Evolutionary conservation across 2,329 filamentous ascomycete genomes (phyloP).

Genomic region (Fusarium haematococcum): DNA sequence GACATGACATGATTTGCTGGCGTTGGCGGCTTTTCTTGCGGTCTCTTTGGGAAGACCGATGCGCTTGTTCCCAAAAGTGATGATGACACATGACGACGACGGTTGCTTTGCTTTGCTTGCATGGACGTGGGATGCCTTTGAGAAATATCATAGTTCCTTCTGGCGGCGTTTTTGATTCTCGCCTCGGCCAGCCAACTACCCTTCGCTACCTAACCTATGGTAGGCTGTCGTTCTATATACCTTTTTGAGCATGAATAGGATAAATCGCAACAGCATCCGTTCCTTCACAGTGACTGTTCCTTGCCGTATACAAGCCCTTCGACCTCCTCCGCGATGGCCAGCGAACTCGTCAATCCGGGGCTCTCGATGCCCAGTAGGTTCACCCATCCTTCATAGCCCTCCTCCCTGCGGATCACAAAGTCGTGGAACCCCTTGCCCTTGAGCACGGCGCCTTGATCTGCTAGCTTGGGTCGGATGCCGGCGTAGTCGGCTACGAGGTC

Average conservation of each 20-base stretch:
- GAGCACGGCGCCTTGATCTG: constrained; percentile 67
- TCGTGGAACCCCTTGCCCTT: constrained; percentile 81
- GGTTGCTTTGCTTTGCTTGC: constrained; percentile 27
- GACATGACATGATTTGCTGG: constrained; percentile 8
- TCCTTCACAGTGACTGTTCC: not conserved
- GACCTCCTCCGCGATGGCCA: constrained; percentile 89
- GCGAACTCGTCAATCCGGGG: constrained; percentile 85
- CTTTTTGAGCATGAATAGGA: not conserved
- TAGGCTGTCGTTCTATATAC: constrained; percentile 10
- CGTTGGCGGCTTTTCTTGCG: constrained; percentile 12
- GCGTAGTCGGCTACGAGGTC: constrained; percentile 86
- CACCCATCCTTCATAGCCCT: constrained; percentile 84
- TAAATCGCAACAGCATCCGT: not conserved
- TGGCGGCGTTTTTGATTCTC: constrained; percentile 21
- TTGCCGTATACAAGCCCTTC: constrained; percentile 60
- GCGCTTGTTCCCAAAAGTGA: constrained; percentile 39
- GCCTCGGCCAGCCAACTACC: not conserved
- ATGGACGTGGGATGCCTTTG: constrained; percentile 39
- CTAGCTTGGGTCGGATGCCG: constrained; percentile 90
- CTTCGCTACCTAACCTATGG: constrained; percentile 26
- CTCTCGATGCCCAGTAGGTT: constrained; percentile 95
- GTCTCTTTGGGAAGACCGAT: constrained; percentile 2
- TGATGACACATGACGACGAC: constrained; percentile 30
- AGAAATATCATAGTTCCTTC: constrained; percentile 16
- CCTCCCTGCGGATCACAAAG: constrained; percentile 83